Evolutionary conservation across 768 basidiomycete genomes (phyloP).

Genomic region (Leccinellum rugosiceps): DNA sequence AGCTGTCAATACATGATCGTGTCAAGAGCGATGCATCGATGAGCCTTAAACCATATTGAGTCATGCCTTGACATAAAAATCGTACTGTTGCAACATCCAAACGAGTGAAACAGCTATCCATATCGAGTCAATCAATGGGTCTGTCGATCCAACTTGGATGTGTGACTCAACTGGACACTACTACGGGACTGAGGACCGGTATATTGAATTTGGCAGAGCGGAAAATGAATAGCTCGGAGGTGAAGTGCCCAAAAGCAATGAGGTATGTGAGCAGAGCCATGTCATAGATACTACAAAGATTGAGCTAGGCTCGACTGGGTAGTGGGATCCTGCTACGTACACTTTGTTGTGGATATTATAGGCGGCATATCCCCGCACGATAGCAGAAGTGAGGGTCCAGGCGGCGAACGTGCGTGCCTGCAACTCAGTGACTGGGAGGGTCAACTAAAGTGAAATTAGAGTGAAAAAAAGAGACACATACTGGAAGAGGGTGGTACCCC

Average conservation of each 20-base stretch:
- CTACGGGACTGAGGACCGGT: constrained; percentile 66
- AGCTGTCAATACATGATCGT: background rate
- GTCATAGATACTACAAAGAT: constrained; percentile 72
- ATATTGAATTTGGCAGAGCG: constrained; percentile 61
- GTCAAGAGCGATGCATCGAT: background rate
- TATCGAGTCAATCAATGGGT: constrained; percentile 11
- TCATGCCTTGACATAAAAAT: constrained; percentile 62
- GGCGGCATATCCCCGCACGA: constrained; percentile 83
- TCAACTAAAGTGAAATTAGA: background rate
- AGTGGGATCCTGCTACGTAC: constrained; percentile 43
- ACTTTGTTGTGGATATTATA: constrained; percentile 82
- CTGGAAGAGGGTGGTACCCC: constrained; percentile 39
- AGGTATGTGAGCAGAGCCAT: constrained; percentile 86
- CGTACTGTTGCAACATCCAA: constrained; percentile 87
- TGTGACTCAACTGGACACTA: constrained; percentile 73
- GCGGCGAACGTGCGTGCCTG: constrained; percentile 87
- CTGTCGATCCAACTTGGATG: constrained; percentile 30
- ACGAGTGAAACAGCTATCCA: constrained; percentile 59
- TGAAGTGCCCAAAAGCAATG: constrained; percentile 88
- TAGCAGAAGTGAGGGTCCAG: constrained; percentile 87
- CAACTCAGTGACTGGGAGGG: constrained; percentile 67
- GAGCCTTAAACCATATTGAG: background rate
- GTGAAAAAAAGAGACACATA: constrained; percentile 14
- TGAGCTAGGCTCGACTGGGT: constrained; percentile 4
- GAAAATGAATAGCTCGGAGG: constrained; percentile 81